phyloP scores from a whole-genome alignment of 169 alveolate genomes.

The Perkinsus marinus region DNA sequence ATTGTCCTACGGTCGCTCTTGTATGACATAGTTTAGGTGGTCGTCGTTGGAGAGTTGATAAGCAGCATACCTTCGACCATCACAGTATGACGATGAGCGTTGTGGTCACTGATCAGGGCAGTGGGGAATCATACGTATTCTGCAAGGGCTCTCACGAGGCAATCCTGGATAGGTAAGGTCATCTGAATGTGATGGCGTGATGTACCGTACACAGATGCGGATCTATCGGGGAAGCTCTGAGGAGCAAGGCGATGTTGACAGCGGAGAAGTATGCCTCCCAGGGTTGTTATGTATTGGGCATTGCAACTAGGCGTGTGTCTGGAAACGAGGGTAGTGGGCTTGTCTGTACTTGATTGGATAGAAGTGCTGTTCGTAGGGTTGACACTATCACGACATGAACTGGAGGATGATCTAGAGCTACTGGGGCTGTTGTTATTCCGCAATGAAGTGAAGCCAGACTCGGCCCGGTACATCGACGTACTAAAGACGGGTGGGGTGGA shows the following conservation, averaged over 20 bases:
- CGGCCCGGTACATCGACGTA: not conserved
- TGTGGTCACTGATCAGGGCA: not conserved
- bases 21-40: not conserved
- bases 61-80: not conserved
- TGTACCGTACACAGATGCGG: not conserved
- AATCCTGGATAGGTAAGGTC: not conserved
- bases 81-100: not conserved
- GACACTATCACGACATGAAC: not conserved
- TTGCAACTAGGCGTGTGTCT: not conserved
- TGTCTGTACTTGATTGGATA: not conserved
- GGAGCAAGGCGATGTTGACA: not conserved
- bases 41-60: not conserved
- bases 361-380: not conserved
- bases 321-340: not conserved
- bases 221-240: not conserved
- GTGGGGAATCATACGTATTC: not conserved
- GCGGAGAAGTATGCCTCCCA: not conserved
- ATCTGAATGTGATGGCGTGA: not conserved
- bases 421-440: conserved; percentile 6
- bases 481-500: not conserved
- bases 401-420: not conserved
- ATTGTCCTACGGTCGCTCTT: not conserved
- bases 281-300: not conserved
- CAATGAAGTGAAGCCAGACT: conserved; percentile 11
- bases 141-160: not conserved